Evolutionary conservation across 805 yeast species (phyloP).

Genomic region (Hagleromyces aurorensis): DNA sequence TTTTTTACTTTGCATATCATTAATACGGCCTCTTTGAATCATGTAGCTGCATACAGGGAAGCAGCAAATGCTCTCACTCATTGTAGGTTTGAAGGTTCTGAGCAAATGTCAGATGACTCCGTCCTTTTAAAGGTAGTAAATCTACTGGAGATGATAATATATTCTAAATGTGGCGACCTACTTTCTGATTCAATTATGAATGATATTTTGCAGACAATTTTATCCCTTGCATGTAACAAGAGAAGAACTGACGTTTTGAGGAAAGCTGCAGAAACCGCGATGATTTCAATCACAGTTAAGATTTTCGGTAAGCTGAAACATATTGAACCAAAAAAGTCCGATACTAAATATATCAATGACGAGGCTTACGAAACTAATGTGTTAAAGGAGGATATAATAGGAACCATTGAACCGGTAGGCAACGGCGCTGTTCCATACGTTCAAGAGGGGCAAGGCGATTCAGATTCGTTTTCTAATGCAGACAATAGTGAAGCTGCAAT

Average conservation of each 20-base stretch:
- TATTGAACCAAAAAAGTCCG: slow-evolving; percentile 40
- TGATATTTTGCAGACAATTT: slow-evolving; percentile 85
- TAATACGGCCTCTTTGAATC: slow-evolving; percentile 47
- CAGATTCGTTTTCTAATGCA: slow-evolving; percentile 7
- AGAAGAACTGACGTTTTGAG: slow-evolving; percentile 84
- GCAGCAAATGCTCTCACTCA: slow-evolving; percentile 63
- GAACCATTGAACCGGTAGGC: slow-evolving; percentile 43
- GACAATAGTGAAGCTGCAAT: slow-evolving; percentile 3
- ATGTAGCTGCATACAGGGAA: slow-evolving; percentile 46
- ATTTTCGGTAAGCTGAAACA: slow-evolving; percentile 54
- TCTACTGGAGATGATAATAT: slow-evolving; percentile 58
- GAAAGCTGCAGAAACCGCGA: slow-evolving; percentile 79
- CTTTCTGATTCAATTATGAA: slow-evolving; percentile 75
- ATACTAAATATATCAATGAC: slow-evolving; percentile 37
- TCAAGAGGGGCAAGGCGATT: slow-evolving; percentile 17
- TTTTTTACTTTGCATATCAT: slow-evolving; percentile 65
- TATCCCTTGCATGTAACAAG: slow-evolving; percentile 87
- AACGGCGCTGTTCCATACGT: slow-evolving; percentile 8
- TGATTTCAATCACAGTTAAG: slow-evolving; percentile 58
- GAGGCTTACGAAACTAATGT: slow-evolving; percentile 40
- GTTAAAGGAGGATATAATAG: slow-evolving; percentile 46
- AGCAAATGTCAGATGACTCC: slow-evolving; percentile 86
- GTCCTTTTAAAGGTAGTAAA: slow-evolving; percentile 77
- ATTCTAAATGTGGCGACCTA: slow-evolving; percentile 54
- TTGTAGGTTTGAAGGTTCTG: slow-evolving; percentile 93